Evolutionary conservation across 139 green algal species (phyloP), one percentile per base, ranked within the genome.

Genomic region (Astrephomene gubernaculifera): DNA sequence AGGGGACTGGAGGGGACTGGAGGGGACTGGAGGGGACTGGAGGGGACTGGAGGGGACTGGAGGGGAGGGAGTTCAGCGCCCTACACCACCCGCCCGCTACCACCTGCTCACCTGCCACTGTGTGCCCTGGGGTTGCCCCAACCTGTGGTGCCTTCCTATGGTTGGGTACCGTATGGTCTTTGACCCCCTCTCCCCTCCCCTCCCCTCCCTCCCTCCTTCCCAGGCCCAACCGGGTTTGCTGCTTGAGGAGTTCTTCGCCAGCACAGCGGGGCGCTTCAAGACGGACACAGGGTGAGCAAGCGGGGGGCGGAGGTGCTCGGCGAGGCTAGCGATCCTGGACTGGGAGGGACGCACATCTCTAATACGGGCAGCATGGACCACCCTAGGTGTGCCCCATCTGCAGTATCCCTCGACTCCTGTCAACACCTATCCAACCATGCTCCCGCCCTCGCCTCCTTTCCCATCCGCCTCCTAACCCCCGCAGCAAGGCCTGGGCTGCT

Each of bases 161-260:
- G n/a, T n/a, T n/a, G n/a, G n/a, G n/a, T n/a, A n/a, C n/a, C n/a
- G n/a, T n/a, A n/a, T n/a, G n/a, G n/a, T n/a, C n/a, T n/a, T n/a
- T n/a, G n/a, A n/a, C n/a, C n/a, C n/a, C n/a, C n/a, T n/a, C n/a
- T n/a, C 4, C 29, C 61, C 27, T 2, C 29, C 4, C 21, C 17
- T 10, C 27, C 22, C 61, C 6, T 5, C 4, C 17, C 2, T 22
- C 8, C 24, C 6, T 6, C 1, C 14, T 29, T 4, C 74, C 27
- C 78, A 84, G 2, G 82, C 68, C 0, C 94, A 96, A 63, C 64
- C 71, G 6, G 89, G 80, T 10, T 75, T 94, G 41, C 33, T 92
- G 22, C 86, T 99, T 53, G 89, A 96, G 64, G 93, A 98, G 52
- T 98, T 98, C 83, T 98, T 98, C 79, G 90, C 96, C 49, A 95